These are phyloP conservation scores for Apiospora pterosperma DNA, from an alignment of 2,329 filamentous ascomycete species.

Conservation along the genomic window DNA sequence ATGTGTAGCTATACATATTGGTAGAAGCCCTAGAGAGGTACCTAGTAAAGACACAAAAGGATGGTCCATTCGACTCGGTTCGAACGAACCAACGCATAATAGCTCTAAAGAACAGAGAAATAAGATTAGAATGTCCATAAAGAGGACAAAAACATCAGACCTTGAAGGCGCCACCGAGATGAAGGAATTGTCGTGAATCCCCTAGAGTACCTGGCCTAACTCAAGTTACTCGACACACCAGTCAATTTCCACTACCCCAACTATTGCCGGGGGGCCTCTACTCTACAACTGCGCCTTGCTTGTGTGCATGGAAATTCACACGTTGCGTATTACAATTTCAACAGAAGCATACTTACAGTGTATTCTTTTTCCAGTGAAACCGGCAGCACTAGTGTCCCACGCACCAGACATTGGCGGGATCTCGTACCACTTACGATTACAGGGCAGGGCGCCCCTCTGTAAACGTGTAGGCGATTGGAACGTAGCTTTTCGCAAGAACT, in stretches of 20 bases:
- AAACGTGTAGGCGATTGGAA: neutral
- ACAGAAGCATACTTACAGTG: neutral
- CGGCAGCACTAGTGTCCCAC: neutral
- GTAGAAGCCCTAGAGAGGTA: too few species aligned
- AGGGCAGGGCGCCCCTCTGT: neutral
- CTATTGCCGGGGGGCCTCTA: neutral
- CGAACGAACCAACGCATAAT: neutral
- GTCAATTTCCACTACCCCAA: neutral
- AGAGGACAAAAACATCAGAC: neutral
- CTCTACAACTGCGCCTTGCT: neutral
- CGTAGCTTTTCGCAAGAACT: neutral
- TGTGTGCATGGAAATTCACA: neutral
- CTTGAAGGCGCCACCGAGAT: neutral
- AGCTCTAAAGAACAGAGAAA: neutral
- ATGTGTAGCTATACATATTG: too few species aligned
- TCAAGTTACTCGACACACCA: neutral
- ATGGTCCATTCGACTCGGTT: neutral
- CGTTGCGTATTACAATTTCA: neutral
- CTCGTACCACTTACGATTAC: too few species aligned
- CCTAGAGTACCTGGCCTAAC: neutral
- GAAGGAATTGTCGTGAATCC: neutral
- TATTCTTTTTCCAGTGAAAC: neutral
- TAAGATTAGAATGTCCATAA: neutral
- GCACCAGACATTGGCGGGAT: neutral
- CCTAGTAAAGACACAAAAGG: neutral